phyloP scores from a whole-genome alignment of 805 yeast genomes.

The fission yeast (Schizosaccharomyces pombe) region ASM294v3 CU329670.1:3918501-3919000 shows the following conservation, averaged over 20 bases:
- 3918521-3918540: conserved; percentile 39
- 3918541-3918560: conserved; percentile 29
- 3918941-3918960: conserved; percentile 44
- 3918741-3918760: conserved; percentile 53
- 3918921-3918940: conserved; percentile 31
- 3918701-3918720: conserved; percentile 52
- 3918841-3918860: conserved; percentile 37
- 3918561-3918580: conserved; percentile 25
- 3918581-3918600: conserved; percentile 21
- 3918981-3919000: conserved; percentile 62
- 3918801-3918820: conserved; percentile 53
- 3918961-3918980: conserved; percentile 53
- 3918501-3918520: conserved; percentile 25
- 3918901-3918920: conserved; percentile 33
- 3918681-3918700: conserved; percentile 44
- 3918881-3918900: conserved; percentile 31
- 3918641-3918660: conserved; percentile 30
- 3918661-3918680: conserved; percentile 52
- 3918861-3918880: conserved; percentile 20
- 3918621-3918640: conserved; percentile 25
- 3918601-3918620: conserved; percentile 24
- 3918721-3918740: conserved; percentile 42
- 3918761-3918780: conserved; percentile 43
- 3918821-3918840: conserved; percentile 60
- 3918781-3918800: conserved; percentile 49